phyloP scores from a whole-genome alignment of 768 basidiomycete species.

The Tylopilus vinaceipallidus region DNA sequence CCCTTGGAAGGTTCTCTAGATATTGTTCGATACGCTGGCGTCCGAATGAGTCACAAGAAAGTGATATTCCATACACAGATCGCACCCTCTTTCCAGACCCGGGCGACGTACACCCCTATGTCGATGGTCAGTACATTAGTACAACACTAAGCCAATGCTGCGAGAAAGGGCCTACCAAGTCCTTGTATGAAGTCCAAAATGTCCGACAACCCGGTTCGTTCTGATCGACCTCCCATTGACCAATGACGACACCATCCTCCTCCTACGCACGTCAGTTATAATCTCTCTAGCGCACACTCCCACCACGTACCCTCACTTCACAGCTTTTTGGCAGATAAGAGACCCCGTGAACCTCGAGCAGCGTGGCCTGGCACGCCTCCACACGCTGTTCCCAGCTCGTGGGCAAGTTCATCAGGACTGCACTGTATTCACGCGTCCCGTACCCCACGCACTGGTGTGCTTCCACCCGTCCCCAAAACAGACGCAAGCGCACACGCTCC shows the following conservation, averaged over 20 bases:
- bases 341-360: constrained; percentile 23
- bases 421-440: constrained; percentile 29
- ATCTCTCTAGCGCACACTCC: not conserved
- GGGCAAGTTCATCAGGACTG: constrained; percentile 28
- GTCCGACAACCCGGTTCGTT: constrained; percentile 30
- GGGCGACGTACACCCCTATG: constrained; percentile 22
- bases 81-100: constrained; percentile 24
- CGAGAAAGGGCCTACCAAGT: constrained; percentile 21
- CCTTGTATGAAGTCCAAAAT: constrained; percentile 28
- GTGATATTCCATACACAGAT: not conserved
- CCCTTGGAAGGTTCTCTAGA: constrained; percentile 29
- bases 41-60: not conserved
- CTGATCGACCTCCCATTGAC: constrained; percentile 27
- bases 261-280: not conserved
- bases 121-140: not conserved
- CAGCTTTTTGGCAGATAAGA: constrained; percentile 18
- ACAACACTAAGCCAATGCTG: no score
- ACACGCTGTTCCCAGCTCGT: constrained; percentile 17
- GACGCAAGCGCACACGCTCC: constrained; percentile 26
- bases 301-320: constrained; percentile 18
- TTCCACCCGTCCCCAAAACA: constrained; percentile 23
- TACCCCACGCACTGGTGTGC: constrained; percentile 25
- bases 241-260: constrained; percentile 20
- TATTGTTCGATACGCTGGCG: constrained; percentile 29
- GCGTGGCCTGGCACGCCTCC: constrained; percentile 26